Evolutionary conservation across 2,329 filamentous ascomycete species (phyloP).

Genomic region (Xylaria sp.): DNA sequence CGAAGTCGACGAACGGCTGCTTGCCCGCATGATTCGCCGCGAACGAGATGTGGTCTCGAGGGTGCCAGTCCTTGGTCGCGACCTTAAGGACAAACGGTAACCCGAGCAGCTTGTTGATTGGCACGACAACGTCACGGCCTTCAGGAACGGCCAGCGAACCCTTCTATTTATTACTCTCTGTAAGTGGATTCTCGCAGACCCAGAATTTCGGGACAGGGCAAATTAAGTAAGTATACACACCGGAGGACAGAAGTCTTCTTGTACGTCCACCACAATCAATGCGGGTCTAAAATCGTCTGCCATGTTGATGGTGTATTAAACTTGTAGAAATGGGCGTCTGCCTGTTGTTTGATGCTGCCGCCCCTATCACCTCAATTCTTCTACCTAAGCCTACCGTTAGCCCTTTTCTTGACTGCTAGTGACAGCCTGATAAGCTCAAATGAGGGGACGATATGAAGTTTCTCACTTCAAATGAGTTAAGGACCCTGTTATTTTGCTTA

Average conservation of each 20-base stretch:
- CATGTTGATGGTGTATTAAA: slow-evolving; percentile 37
- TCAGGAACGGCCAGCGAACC: slow-evolving; percentile 84
- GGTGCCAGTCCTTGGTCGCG: slow-evolving; percentile 95
- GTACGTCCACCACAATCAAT: slow-evolving; percentile 82
- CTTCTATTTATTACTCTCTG: slow-evolving; percentile 69
- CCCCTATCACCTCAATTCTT: background rate
- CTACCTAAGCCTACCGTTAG: background rate
- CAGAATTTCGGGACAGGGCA: slow-evolving; percentile 3
- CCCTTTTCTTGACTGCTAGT: background rate
- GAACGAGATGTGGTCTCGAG: slow-evolving; percentile 85
- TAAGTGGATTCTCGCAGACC: slow-evolving; percentile 34
- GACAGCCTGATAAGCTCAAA: slow-evolving; percentile 20
- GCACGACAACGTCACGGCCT: slow-evolving; percentile 74
- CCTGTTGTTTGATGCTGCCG: background rate
- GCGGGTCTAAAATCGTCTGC: slow-evolving; percentile 57
- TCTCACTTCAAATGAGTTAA: background rate
- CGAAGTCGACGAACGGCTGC: slow-evolving; percentile 72
- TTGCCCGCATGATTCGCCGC: slow-evolving; percentile 78
- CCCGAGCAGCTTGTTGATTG: slow-evolving; percentile 78
- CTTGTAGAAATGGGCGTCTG: background rate
- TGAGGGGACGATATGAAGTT: background rate
- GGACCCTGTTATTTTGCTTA: too few relatives aligned
- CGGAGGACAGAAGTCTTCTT: slow-evolving; percentile 94
- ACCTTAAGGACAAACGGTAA: slow-evolving; percentile 78
- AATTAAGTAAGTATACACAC: slow-evolving; percentile 62